Evolutionary conservation across 805 yeast species (phyloP).

Genomic region (Candida tammaniensis): DNA sequence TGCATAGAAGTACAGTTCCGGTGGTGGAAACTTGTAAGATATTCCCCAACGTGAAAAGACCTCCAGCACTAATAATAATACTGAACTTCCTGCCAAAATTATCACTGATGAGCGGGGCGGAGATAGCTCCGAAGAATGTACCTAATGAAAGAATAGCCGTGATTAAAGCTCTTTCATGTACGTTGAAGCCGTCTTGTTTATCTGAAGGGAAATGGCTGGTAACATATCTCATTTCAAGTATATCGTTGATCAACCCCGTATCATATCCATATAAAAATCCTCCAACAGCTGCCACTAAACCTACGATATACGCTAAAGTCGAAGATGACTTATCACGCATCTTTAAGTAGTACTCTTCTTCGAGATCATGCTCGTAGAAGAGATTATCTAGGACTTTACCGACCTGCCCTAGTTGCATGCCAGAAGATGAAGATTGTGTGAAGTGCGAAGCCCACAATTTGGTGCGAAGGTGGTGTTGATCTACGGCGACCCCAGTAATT

Average conservation of each 20-base stretch:
- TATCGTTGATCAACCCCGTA: conserved; percentile 80
- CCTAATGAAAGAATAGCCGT: conserved; percentile 83
- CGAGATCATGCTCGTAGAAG: conserved; percentile 33
- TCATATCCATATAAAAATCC: conserved; percentile 90
- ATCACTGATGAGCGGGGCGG: conserved; percentile 65
- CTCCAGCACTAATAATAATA: conserved; percentile 57
- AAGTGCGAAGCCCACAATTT: too few relatives aligned
- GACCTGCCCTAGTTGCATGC: too few relatives aligned
- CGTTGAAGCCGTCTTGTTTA: conserved; percentile 43
- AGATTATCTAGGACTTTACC: conserved; percentile 16
- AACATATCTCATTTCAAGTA: conserved; percentile 74
- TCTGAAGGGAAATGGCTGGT: conserved; percentile 51
- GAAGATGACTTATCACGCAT: conserved; percentile 49
- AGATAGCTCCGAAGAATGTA: conserved; percentile 68
- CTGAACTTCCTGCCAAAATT: conserved; percentile 67
- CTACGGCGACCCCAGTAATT: too few relatives aligned
- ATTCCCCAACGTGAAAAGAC: conserved; percentile 70
- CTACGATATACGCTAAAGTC: conserved; percentile 67
- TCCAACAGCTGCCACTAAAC: conserved; percentile 83
- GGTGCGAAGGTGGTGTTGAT: too few relatives aligned
- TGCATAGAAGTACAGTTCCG: conserved; percentile 52
- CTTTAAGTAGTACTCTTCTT: conserved; percentile 35
- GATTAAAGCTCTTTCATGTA: conserved; percentile 64
- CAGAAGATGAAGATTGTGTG: too few relatives aligned
- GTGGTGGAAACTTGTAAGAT: conserved; percentile 60